These are phyloP conservation scores for Zychaea mexicana DNA, from an alignment of 371 early-diverging fungal genomes.

Conservation along the genomic window DNA sequence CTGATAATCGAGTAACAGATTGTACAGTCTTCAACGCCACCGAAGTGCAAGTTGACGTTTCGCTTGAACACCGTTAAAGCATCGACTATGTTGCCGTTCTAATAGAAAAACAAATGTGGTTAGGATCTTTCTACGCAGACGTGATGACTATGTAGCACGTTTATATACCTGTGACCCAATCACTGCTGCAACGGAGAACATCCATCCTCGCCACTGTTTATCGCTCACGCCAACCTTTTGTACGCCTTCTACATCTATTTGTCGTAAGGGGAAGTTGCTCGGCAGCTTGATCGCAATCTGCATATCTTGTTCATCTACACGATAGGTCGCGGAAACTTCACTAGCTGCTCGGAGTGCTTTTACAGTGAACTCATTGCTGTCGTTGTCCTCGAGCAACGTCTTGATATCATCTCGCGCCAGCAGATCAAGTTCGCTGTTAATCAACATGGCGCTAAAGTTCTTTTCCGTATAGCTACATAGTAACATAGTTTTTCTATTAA, in stretches of 20 bases:
- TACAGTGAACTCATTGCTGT: slow-evolving; percentile 64
- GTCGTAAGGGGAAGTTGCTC: slow-evolving; percentile 77
- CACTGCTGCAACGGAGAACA: slow-evolving; percentile 76
- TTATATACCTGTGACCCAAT: slow-evolving; percentile 65
- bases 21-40: slow-evolving; percentile 93
- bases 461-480: slow-evolving; percentile 68
- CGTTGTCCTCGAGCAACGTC: slow-evolving; percentile 48
- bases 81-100: slow-evolving; percentile 84
- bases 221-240: slow-evolving; percentile 86
- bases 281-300: slow-evolving; percentile 87
- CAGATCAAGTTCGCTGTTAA: slow-evolving; percentile 63
- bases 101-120: slow-evolving; percentile 19
- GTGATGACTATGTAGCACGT: neutral
- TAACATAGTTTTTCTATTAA: neutral
- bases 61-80: slow-evolving; percentile 79
- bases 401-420: slow-evolving; percentile 54
- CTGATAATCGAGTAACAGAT: slow-evolving; percentile 96
- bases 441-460: slow-evolving; percentile 69
- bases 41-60: slow-evolving; percentile 89
- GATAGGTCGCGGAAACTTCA: slow-evolving; percentile 79
- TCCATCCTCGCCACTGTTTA: slow-evolving; percentile 89
- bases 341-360: slow-evolving; percentile 67
- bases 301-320: slow-evolving; percentile 85
- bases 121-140: too few relatives aligned
- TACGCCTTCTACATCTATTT: slow-evolving; percentile 80